Evolutionary conservation across 2,329 filamentous ascomycete genomes (phyloP), one percentile per base, ranked within the genome.

Genomic region (Diaporthe velutina): DNA sequence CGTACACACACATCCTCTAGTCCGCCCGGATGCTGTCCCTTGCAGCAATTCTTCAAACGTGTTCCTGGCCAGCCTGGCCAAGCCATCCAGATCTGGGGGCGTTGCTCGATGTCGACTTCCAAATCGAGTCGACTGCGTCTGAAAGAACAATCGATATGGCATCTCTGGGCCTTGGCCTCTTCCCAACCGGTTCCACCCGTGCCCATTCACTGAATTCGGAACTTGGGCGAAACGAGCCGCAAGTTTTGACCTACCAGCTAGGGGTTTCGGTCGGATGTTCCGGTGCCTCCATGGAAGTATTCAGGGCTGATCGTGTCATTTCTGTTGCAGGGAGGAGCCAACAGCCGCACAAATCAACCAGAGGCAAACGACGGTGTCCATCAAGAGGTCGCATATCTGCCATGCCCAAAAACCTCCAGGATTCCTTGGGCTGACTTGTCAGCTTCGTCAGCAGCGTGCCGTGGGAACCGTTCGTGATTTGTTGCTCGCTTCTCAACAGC

Each of bases 221-320:
- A 76, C 74, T 76, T 76, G 74, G 72, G 74, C 74, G 74, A 76
- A 76, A 76, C 74, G 71, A 57, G 71, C 66, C 72, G 58, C 54
- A 48, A 48, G 57, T 54, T 30, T 57, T 74, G 73, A 60, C 73
- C 72, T 67, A 19, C 42, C 22, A 28, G 48, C 64, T 68, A 68
- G 64, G 64, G 64, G 64, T 72, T 72, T 72, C 54, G 54, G n/a
- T 61, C 70, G 70, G 70, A 72, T 64, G 35, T 30, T 15, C 70
- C 57, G 70, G 35, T 55, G 57, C 48, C 45, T 48, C 50, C 33
- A 38, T 40, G 25, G 33, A 38, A 52, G 30, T 35, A 25, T 52
- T 54, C 57, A 58, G 48, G 70, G 42, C 45, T 40, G 70, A 45
- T 54, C 57, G 33, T 61, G 70, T 54, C 30, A 40, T 55, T 33